Base-by-base conservation (phyloP, 495 filamentous ascomycete genomes). In the Aspergillus panamensis region DNA sequence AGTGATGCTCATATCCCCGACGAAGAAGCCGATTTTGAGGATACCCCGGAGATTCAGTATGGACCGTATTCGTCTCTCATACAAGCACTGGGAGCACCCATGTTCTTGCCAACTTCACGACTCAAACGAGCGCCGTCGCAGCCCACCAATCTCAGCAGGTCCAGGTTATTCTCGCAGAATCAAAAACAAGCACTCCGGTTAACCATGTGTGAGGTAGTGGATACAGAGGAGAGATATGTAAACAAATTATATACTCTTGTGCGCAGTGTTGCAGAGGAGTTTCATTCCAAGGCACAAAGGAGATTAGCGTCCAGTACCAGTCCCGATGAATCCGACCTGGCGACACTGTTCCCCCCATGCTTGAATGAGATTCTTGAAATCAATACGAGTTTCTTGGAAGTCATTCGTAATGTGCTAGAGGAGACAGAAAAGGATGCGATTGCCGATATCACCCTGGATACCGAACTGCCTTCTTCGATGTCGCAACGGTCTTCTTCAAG, bases 141-240 rank as follows among this genome's bases (percentile, higher is more conserved):
- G 66, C 86, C 91, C 14, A 93, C 86, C 44, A 84, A 89, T 33
- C 72, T 92, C 30, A 90, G 87, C 68, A 80, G 84, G 57, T 87
- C 80, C 51, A 86, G 83, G 59, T 78, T 85, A 0, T 90, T 96
- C 61, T 81, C 86, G 7, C 86, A 86, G 65, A 84, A 86, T 44
- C 90, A 96, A 65, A 92, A 95, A 65, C 82, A 92, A 53, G 85
- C 86, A 40, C 70, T 97, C 55, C 85, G 92, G 51, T 84, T 90
- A 59, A 92, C 96, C 66, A 87, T 99, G 84, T 88, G 85, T 61
- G 94, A 99, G 69, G 67, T 97, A 55, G 82, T 96, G 25, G 90
- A 96, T 63, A 99, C 94, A 0, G 94, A 99, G 72, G 90, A 93
- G 65, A 84, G 89, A 64, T 99, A 97, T 71, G 91, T 97, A 32